Percentiles rank a stretch among this genome's conserved stretches.
Evolutionary conservation across 768 basidiomycete species (phyloP).

Genomic region (Suillus plorans): DNA sequence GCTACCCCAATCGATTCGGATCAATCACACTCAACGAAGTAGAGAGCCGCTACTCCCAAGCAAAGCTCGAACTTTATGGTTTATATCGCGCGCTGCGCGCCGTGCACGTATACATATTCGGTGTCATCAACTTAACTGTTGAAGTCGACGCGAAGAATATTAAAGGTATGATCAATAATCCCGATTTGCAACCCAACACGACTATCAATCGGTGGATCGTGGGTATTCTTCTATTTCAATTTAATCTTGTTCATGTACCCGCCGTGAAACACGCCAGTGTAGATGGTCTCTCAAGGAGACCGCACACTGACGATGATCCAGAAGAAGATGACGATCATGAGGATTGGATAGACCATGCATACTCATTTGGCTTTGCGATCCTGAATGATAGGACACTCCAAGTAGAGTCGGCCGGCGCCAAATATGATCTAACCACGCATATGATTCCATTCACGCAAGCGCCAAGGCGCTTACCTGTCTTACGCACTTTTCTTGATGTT

Average conservation of each 20-base stretch:
- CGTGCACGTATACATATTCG: conserved; percentile 23
- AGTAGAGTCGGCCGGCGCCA: too few relatives aligned
- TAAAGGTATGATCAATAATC: conserved; percentile 35
- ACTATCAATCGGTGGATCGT: conserved; percentile 29
- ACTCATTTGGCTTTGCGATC: too few relatives aligned
- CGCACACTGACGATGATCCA: rapidly evolving
- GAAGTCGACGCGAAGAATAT: conserved; percentile 32
- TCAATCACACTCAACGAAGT: conserved; percentile 37
- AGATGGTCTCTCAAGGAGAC: background rate
- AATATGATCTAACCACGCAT: too few relatives aligned
- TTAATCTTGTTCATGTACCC: conserved; percentile 30
- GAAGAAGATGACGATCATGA: too few relatives aligned
- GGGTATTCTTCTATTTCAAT: conserved; percentile 28
- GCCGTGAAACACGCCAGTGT: background rate
- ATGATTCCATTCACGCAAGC: too few relatives aligned
- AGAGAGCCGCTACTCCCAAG: conserved; percentile 15
- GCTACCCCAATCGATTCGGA: conserved; percentile 27
- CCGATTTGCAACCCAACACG: conserved; percentile 28
- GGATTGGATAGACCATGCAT: too few relatives aligned
- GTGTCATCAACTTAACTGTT: conserved; percentile 25
- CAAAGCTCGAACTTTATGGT: conserved; percentile 26
- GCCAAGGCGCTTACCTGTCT: too few relatives aligned
- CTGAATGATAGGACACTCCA: too few relatives aligned
- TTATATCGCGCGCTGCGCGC: conserved; percentile 23
- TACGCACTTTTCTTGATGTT: too few relatives aligned